Evolutionary conservation across 2,329 filamentous ascomycete species (phyloP).

Genomic region (Hypoxylon sp.): DNA sequence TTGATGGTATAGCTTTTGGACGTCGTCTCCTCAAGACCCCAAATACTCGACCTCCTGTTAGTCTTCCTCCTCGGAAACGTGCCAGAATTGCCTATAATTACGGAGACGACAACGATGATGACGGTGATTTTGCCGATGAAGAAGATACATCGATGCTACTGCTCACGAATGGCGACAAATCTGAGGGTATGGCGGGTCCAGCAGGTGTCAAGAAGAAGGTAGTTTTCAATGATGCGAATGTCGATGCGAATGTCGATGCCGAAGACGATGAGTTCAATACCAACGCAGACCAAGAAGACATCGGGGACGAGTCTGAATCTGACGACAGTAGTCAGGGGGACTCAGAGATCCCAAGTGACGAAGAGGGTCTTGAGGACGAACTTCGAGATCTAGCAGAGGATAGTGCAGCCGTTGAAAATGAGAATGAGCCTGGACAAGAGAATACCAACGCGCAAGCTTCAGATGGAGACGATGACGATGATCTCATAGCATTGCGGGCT

Average conservation of each 20-base stretch:
- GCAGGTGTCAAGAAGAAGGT: slow-evolving; percentile 41
- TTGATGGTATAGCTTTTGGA: slow-evolving; percentile 88
- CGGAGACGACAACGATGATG: slow-evolving; percentile 44
- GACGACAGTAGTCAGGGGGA: slow-evolving; percentile 12
- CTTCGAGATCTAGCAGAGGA: slow-evolving; percentile 49
- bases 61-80: slow-evolving; percentile 78
- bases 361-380: slow-evolving; percentile 53
- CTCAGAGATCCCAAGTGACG: slow-evolving; percentile 38
- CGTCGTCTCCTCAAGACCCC: slow-evolving; percentile 70
- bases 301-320: slow-evolving; percentile 40
- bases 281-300: slow-evolving; percentile 22
- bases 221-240: slow-evolving; percentile 48
- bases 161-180: slow-evolving; percentile 46
- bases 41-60: slow-evolving; percentile 69
- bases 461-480: slow-evolving; percentile 44
- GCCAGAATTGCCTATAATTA: slow-evolving; percentile 59
- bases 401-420: slow-evolving; percentile 42
- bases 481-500: slow-evolving; percentile 49
- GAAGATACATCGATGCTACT: slow-evolving; percentile 45
- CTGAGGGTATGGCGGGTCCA: slow-evolving; percentile 27
- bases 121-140: slow-evolving; percentile 45
- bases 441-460: slow-evolving; percentile 9
- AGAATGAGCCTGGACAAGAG: slow-evolving; percentile 12
- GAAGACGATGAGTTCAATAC: slow-evolving; percentile 37
- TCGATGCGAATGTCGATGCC: slow-evolving; percentile 26